Percentiles rank a stretch among this genome's conserved stretches.
Evolutionary conservation across 345 rosid genomes (phyloP).

Genomic region (Eucalyptus caleyi): DNA sequence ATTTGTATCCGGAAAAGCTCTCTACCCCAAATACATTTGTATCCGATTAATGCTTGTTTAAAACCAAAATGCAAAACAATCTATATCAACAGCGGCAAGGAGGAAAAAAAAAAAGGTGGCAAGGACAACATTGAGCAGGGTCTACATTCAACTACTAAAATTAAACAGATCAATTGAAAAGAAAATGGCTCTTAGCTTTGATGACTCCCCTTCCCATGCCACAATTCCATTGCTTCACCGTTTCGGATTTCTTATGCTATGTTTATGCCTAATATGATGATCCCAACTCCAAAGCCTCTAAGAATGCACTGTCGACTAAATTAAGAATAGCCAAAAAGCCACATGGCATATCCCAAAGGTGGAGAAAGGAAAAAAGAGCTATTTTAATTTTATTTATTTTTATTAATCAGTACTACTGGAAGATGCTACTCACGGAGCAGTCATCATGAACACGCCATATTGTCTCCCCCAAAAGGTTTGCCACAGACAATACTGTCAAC

Average conservation of each 20-base stretch:
- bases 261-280: not conserved
- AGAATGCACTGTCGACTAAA: not conserved
- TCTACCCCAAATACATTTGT: not conserved
- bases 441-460: slow-evolving; percentile 99
- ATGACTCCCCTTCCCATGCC: not conserved
- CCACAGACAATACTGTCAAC: slow-evolving; percentile 85
- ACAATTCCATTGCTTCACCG: not conserved
- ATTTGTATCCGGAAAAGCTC: not conserved
- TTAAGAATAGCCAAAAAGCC: not conserved
- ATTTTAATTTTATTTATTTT: not conserved
- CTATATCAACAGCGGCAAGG: not conserved
- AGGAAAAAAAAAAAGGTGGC: not conserved
- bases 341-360: not conserved
- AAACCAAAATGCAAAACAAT: not conserved
- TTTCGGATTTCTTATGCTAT: not conserved
- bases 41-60: not conserved
- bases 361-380: not conserved
- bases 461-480: slow-evolving; percentile 93
- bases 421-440: slow-evolving; percentile 67
- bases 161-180: not conserved
- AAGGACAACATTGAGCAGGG: not conserved
- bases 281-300: not conserved
- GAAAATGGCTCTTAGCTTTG: not conserved
- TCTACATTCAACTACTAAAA: not conserved
- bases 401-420: slow-evolving; percentile 3